Evolutionary conservation across 2,329 filamentous ascomycete genomes (phyloP), one percentile per base, ranked within the genome.

Genomic region (Cryoendolithus antarcticus): DNA sequence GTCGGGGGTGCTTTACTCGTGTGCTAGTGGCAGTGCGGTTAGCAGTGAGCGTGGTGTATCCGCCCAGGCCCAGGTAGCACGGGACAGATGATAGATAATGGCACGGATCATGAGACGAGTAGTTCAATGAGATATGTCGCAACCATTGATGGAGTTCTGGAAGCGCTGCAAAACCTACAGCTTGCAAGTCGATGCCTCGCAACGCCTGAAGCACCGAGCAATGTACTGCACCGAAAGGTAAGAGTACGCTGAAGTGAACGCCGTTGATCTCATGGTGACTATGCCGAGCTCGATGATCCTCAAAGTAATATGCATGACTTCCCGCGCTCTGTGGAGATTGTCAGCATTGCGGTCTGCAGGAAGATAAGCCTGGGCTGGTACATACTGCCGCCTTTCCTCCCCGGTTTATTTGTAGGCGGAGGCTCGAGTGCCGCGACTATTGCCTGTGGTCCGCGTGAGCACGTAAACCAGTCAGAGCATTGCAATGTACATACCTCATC

Each of bases 391-490:
- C 33, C 19, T 24, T 46, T 41, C 55, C 50, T 55, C 54, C 60
- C 56, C 37, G 51, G 51, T 70, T 85, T 86, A 73, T 89, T 91
- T 39, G 80, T 78, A 44, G 77, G 72, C 13, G 84, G 83, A 32
- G 89, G 89, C 65, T 96, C 89, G 48, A 96, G 71, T 32, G 89
- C 89, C 47, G 89, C 89, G 48, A 96, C 89, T 55, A 96, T 96
- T 21, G 89, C 89, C 88, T 94, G 47, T 33, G 32, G 5, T 36
- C 33, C 19, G 48, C 37, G 47, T 51, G 40, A 53, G 54, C 35
- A 49, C 15, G 15, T 19, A 19, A 19, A 19, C 15, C 15, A 19
- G 15, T 5, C 15, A 19, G 15, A 19, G 15, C 15, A 19, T 19
- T 19, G 15, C 15, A 19, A 19, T 19, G 15, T 19, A 19, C 15